Conservation (phyloP, 2,329 filamentous ascomycete species). For the Cyclaneusma minus region DNA sequence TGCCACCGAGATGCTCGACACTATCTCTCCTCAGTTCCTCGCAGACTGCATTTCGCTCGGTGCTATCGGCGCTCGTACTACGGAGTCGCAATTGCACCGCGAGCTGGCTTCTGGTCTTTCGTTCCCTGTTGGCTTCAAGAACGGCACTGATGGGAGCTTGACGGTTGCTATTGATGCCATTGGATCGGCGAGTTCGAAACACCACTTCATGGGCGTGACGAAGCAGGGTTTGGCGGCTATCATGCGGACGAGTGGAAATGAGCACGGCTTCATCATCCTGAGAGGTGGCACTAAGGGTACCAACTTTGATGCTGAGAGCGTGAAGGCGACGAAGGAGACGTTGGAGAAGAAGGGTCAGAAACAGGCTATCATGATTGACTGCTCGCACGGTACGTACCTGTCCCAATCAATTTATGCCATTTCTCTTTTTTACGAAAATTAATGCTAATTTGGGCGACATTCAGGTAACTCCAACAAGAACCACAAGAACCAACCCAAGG, state of each 20-base stretch:
- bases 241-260: conserved; percentile 81
- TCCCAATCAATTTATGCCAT: neutral
- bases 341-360: conserved; percentile 71
- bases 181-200: conserved; percentile 66
- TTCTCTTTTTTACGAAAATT: neutral
- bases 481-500: conserved; percentile 93
- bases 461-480: conserved; percentile 91
- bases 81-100: conserved; percentile 89
- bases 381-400: conserved; percentile 64
- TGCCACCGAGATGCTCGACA: conserved; percentile 96
- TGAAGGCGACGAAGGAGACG: conserved; percentile 63
- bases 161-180: conserved; percentile 92
- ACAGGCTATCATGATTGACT: conserved; percentile 93
- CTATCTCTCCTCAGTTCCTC: conserved; percentile 94
- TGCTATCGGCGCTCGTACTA: conserved; percentile 89
- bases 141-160: conserved; percentile 87
- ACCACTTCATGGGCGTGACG: conserved; percentile 97
- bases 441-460: too few species aligned
- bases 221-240: conserved; percentile 95
- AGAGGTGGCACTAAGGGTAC: conserved; percentile 82
- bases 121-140: conserved; percentile 99
- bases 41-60: conserved; percentile 91
- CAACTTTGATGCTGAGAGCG: conserved; percentile 80
- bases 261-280: conserved; percentile 94
- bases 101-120: conserved; percentile 90